A percentile compares a stretch with the other conserved stretches of the same genome.
Conservation (phyloP, 352 stramenopile genomes). For the Phytophthora ohioensis region DNA sequence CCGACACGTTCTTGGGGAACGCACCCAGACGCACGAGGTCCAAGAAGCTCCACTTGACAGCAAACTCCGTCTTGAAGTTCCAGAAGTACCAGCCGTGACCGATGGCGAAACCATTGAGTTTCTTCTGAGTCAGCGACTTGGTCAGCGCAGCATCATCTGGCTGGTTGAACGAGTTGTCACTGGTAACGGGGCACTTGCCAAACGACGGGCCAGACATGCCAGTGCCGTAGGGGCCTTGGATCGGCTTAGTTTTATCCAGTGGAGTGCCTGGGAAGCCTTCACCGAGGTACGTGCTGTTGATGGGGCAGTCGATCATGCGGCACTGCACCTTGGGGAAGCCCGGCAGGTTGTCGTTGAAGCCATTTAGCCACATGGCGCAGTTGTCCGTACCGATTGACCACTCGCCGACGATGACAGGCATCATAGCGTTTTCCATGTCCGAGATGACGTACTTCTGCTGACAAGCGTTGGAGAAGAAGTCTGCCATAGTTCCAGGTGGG, state of each 20-base stretch:
- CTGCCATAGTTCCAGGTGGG: constrained; percentile 69
- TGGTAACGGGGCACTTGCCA: constrained; percentile 89
- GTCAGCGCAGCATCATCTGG: constrained; percentile 85
- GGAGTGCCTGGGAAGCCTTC: constrained; percentile 91
- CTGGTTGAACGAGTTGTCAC: constrained; percentile 85
- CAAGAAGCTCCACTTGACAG: constrained; percentile 93
- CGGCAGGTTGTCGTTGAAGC: constrained; percentile 92
- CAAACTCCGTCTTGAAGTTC: constrained; percentile 96
- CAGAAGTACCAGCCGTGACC: constrained; percentile 96
- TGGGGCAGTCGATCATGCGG: constrained; percentile 83
- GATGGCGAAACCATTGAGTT: constrained; percentile 92
- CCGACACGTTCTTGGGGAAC: constrained; percentile 83
- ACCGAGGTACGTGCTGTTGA: constrained; percentile 92
- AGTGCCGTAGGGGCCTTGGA: constrained; percentile 89
- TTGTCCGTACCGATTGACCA: constrained; percentile 93
- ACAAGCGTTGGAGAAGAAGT: constrained; percentile 94
- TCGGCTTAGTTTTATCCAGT: constrained; percentile 88
- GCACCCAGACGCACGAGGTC: constrained; percentile 61
- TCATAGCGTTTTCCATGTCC: constrained; percentile 93
- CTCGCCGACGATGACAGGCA: constrained; percentile 96
- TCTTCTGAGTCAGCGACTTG: constrained; percentile 89
- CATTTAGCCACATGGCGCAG: constrained; percentile 89
- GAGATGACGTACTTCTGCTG: constrained; percentile 90
- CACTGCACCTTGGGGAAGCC: constrained; percentile 93
- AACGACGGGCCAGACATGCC: constrained; percentile 88